These are phyloP conservation scores for Monosporascus sp. DNA, from an alignment of 2,329 filamentous ascomycete genomes.

Conservation along the genomic window DNA sequence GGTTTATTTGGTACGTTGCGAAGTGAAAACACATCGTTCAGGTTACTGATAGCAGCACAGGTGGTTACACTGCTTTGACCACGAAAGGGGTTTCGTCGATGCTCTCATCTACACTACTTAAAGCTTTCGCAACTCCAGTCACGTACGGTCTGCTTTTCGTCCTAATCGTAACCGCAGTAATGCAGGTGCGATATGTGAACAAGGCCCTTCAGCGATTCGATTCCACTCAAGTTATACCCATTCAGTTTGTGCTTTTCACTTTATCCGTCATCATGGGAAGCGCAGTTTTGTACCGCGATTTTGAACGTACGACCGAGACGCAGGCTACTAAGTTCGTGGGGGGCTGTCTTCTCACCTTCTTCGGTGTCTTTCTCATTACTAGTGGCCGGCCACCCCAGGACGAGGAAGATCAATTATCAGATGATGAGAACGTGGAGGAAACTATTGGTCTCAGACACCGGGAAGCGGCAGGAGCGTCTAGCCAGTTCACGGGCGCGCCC, in stretches of 20 bases:
- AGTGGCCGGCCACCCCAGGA: constrained; percentile 63
- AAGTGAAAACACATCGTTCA: constrained; percentile 1
- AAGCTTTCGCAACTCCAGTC: constrained; percentile 84
- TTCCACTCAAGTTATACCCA: constrained; percentile 95
- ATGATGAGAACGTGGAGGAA: constrained; percentile 56
- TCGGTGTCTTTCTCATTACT: constrained; percentile 96
- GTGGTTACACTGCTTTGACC: constrained; percentile 91
- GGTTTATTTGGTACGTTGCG: constrained; percentile 73
- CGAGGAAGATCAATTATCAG: constrained; percentile 53
- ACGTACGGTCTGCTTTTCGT: constrained; percentile 81
- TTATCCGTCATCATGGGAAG: constrained; percentile 92
- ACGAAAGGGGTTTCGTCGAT: constrained; percentile 96
- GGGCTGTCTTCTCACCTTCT: constrained; percentile 87
- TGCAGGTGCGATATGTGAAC: constrained; percentile 98
- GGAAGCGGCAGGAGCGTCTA: constrained; percentile 32
- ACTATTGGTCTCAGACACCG: constrained; percentile 52
- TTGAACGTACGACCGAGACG: constrained; percentile 70
- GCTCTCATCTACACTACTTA: constrained; percentile 83
- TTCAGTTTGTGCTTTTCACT: constrained; percentile 96
- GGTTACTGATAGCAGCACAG: constrained; percentile 34
- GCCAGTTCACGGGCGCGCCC: constrained; percentile 14
- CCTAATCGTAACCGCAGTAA: constrained; percentile 76
- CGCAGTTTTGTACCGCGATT: constrained; percentile 89
- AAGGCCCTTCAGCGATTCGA: constrained; percentile 83
- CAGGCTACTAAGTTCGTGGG: constrained; percentile 82